Evolutionary conservation across 1,284 basidiomycete genomes (phyloP).

Genomic region (Wallemia hederae): DNA sequence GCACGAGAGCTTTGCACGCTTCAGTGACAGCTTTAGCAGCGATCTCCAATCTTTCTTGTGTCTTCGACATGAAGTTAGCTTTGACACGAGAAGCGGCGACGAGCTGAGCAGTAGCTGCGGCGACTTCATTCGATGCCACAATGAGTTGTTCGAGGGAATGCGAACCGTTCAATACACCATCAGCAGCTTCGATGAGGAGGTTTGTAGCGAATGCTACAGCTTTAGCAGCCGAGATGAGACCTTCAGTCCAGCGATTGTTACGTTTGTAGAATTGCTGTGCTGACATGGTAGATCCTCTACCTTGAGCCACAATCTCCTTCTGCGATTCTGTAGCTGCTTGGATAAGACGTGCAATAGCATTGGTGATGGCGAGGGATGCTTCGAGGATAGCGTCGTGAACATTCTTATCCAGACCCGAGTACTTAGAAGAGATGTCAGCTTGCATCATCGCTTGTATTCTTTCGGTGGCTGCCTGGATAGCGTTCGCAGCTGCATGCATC

Average conservation of each 20-base stretch:
- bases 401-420: constrained; percentile 68
- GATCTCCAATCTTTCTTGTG: constrained; percentile 78
- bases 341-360: constrained; percentile 77
- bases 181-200: constrained; percentile 84
- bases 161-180: constrained; percentile 85
- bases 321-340: constrained; percentile 89
- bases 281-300: constrained; percentile 59
- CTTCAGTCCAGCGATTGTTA: constrained; percentile 99
- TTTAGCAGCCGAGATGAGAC: constrained; percentile 90
- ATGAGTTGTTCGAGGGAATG: constrained; percentile 96
- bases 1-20: constrained; percentile 89
- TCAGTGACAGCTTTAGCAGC: constrained; percentile 95
- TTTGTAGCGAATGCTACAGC: constrained; percentile 93
- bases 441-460: constrained; percentile 69
- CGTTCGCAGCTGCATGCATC: constrained; percentile 73
- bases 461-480: constrained; percentile 76
- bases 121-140: constrained; percentile 94
- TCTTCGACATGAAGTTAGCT: constrained; percentile 92
- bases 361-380: constrained; percentile 78
- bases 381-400: constrained; percentile 94
- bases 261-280: constrained; percentile 94
- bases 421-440: constrained; percentile 50
- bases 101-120: constrained; percentile 83
- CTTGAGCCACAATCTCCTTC: constrained; percentile 88
- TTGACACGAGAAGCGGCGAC: constrained; percentile 96